Conservation (phyloP, 1,284 basidiomycete species). For the Moniliophthora roreri region DNA sequence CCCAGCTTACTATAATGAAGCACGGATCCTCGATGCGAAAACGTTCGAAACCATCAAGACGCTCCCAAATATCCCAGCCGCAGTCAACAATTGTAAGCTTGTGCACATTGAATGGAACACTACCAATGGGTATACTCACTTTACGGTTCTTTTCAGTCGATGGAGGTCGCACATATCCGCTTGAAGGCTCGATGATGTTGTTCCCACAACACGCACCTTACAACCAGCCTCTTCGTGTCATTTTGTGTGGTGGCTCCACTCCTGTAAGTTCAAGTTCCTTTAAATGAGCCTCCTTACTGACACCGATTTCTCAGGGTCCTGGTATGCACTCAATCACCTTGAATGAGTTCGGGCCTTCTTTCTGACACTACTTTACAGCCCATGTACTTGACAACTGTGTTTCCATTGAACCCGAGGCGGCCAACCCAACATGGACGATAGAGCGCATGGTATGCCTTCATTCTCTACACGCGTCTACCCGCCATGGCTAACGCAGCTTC, state of each 20-base stretch:
- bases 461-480: background rate
- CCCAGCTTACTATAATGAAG: slow-evolving; percentile 75
- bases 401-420: slow-evolving; percentile 58
- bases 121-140: background rate
- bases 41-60: slow-evolving; percentile 59
- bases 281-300: no score
- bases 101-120: background rate
- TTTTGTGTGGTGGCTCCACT: slow-evolving; percentile 79
- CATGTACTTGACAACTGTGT: slow-evolving; percentile 71
- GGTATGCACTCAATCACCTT: slow-evolving; percentile 32
- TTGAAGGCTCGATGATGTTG: slow-evolving; percentile 68
- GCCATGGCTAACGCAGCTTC: background rate
- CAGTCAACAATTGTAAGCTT: slow-evolving; percentile 65
- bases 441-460: slow-evolving; percentile 67
- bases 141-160: slow-evolving; percentile 36
- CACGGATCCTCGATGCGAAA: slow-evolving; percentile 66
- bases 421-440: slow-evolving; percentile 59
- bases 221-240: slow-evolving; percentile 62
- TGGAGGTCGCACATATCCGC: slow-evolving; percentile 75
- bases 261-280: no score
- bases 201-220: slow-evolving; percentile 72
- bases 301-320: no score
- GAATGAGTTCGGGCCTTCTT: background rate
- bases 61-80: slow-evolving; percentile 72
- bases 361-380: slow-evolving; percentile 1